Evolutionary conservation across 495 filamentous ascomycete species (phyloP), one percentile per base, ranked within the genome.

Genomic region (Glarea lozoyensis): DNA sequence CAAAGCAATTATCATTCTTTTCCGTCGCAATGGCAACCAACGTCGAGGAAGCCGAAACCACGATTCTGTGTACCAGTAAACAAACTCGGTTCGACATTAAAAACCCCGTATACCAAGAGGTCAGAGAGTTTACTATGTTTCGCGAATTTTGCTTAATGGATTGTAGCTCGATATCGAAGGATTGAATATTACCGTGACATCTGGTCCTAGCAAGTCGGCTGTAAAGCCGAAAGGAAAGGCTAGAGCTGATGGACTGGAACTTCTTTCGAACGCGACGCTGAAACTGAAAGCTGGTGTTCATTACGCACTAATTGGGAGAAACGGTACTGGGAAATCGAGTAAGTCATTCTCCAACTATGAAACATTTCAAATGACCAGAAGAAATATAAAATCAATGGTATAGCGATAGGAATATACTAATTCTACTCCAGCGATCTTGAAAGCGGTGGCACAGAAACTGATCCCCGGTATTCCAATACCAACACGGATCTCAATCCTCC

Each of bases 281-380:
- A 74, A 76, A 27, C 63, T 92, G 18, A 82, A 86, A 54, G 72
- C 72, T 10, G 82, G 84, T 0, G 62, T 75, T 19, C 71, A 79
- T 37, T 89, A 89, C 65, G 85, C 80, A 0, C 59, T 92, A 7
- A 63, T 88, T 16, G 85, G 85, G 0, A 67, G 82, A 17, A 92
- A 92, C 65, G 86, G 86, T 1, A 76, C 76, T 3, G 86, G 86
- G 4, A 92, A 92, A 59, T 85, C 81, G 13, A 92, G 81, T 85
- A 54, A 61, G 75, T 51, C 17, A n/a, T n/a, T 31, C 9, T 9
- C 6, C 13, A 10, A 12, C 27, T 40, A 10, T 18, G 18, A 17
- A 25, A 17, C n/a, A n/a, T n/a, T 32, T 18, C 13, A 21, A 22
- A 12, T 17, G 11, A 45, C 24, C 36, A 27, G 19, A 7, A 20